A percentile compares a stretch with the other conserved stretches of the same genome.
Evolutionary conservation across 495 filamentous ascomycete species (phyloP).

Genomic region (Talaromyces liani): DNA sequence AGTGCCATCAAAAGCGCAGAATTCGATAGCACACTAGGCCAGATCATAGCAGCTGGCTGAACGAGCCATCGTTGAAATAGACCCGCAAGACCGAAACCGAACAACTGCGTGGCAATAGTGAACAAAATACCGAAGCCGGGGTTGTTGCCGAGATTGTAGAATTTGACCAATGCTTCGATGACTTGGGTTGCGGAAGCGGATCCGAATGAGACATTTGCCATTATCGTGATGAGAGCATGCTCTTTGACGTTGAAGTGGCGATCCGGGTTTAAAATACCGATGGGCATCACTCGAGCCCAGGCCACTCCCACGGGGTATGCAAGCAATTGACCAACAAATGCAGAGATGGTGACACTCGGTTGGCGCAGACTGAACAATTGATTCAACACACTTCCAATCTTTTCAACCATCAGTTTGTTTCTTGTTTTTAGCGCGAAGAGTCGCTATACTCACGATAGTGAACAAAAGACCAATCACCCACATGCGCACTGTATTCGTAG

Average conservation of each 20-base stretch:
- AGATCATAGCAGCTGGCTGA: conserved; percentile 81
- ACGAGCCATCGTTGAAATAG: conserved; percentile 51
- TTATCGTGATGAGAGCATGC: conserved; percentile 70
- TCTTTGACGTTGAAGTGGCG: conserved; percentile 75
- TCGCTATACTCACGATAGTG: conserved; percentile 37
- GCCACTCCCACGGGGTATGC: conserved; percentile 63
- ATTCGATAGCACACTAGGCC: conserved; percentile 83
- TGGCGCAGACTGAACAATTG: conserved; percentile 61
- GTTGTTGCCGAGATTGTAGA: conserved; percentile 61
- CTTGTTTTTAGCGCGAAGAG: not conserved
- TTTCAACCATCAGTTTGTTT: not conserved
- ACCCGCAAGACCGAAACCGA: conserved; percentile 69
- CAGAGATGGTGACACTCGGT: conserved; percentile 54
- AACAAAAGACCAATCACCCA: conserved; percentile 65
- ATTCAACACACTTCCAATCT: conserved; percentile 61
- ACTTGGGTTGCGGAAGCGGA: conserved; percentile 66
- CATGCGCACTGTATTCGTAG: conserved; percentile 62
- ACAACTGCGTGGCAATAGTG: conserved; percentile 61
- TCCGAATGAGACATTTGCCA: conserved; percentile 54
- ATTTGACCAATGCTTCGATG: conserved; percentile 58
- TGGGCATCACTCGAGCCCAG: conserved; percentile 49
- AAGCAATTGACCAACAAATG: conserved; percentile 62
- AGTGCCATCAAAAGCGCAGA: conserved; percentile 81
- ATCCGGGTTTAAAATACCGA: conserved; percentile 55
- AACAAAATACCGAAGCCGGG: conserved; percentile 63